A percentile compares a stretch with the other conserved stretches of the same genome.
These are phyloP conservation scores for Eucalyptus guilfoylei DNA, from an alignment of 345 rosid genomes.

Conservation along the genomic window DNA sequence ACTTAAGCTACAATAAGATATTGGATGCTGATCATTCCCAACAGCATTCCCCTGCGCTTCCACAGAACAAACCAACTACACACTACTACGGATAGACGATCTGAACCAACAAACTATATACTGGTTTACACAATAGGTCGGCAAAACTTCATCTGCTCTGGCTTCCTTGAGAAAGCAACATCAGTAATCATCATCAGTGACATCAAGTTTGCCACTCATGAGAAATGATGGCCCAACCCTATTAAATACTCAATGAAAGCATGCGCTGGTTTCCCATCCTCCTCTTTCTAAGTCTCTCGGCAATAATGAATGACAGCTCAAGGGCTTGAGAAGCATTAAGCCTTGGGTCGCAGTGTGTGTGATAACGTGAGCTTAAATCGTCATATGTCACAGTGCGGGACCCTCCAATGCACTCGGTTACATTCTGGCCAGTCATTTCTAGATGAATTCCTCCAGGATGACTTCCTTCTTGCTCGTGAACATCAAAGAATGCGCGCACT, in stretches of 20 bases:
- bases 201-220: neutral
- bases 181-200: neutral
- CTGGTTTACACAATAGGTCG: neutral
- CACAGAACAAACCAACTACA: neutral
- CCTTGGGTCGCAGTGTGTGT: conserved; percentile 58
- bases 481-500: conserved; percentile 49
- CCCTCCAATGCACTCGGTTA: conserved; percentile 59
- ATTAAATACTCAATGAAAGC: neutral
- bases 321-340: conserved; percentile 59
- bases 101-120: neutral
- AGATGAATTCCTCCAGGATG: conserved; percentile 52
- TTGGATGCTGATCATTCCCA: neutral
- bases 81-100: neutral
- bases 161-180: neutral
- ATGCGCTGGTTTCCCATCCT: conserved; percentile 15
- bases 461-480: conserved; percentile 60
- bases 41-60: neutral
- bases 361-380: conserved; percentile 48
- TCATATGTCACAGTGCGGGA: conserved; percentile 46
- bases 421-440: conserved; percentile 62
- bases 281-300: conserved; percentile 45
- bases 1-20: neutral
- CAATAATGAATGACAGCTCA: conserved; percentile 48
- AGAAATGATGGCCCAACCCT: neutral
- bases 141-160: neutral